Conservation (phyloP, 2,329 filamentous ascomycete species). For the Chaetothyriales sp. region DNA sequence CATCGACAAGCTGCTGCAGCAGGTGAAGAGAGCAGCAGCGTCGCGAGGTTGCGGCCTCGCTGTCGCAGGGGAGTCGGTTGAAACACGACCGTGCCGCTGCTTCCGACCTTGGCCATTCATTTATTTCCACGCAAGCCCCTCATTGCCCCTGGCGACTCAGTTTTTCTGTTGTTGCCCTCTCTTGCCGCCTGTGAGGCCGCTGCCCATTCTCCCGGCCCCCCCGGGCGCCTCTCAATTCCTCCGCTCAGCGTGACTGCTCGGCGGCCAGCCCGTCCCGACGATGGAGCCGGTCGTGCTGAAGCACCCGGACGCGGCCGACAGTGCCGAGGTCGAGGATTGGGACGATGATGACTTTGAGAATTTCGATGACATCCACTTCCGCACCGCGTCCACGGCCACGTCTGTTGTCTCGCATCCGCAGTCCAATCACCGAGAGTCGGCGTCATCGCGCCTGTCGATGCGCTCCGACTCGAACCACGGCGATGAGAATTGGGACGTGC, state of each 20-base stretch:
- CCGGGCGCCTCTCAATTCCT: background rate
- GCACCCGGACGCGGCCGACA: conserved; percentile 23
- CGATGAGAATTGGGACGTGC: conserved; percentile 79
- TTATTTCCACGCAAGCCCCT: background rate
- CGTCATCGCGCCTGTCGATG: conserved; percentile 68
- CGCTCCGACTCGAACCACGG: conserved; percentile 62
- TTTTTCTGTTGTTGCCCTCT: background rate
- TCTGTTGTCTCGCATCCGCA: conserved; percentile 31
- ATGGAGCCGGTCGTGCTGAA: conserved; percentile 29
- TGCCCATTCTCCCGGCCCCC: too few relatives aligned
- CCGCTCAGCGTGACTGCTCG: background rate
- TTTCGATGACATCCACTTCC: conserved; percentile 33
- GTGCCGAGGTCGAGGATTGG: conserved; percentile 34
- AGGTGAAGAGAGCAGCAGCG: background rate
- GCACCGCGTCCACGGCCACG: conserved; percentile 32
- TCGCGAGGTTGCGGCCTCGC: background rate
- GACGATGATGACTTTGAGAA: conserved; percentile 38
- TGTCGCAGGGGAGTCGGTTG: background rate
- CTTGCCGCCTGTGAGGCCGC: background rate
- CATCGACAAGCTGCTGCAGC: background rate
- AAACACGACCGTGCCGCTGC: too few relatives aligned
- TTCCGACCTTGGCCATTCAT: background rate
- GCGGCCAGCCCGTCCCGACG: conserved; percentile 3
- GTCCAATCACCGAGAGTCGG: conserved; percentile 51
- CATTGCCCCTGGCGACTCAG: background rate